Evolutionary conservation across 345 rosid genomes (phyloP).

Genomic region (Gossypium bickii): DNA sequence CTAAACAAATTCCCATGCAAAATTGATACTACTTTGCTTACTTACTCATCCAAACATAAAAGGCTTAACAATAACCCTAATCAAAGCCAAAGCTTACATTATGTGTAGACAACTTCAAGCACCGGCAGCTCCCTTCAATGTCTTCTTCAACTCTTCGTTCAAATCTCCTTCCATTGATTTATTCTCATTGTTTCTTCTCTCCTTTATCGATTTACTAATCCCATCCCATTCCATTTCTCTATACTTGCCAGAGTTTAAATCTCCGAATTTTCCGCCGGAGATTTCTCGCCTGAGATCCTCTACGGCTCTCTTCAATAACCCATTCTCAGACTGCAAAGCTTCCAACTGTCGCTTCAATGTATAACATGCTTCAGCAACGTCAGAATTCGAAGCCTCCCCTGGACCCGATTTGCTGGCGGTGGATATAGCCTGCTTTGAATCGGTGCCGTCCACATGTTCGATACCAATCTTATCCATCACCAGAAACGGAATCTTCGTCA

Average conservation of each 20-base stretch:
- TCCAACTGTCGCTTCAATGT: conserved; percentile 60
- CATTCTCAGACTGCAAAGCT: conserved; percentile 61
- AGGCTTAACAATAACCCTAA: neutral
- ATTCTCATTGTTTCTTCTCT: conserved; percentile 49
- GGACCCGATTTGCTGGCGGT: conserved; percentile 11
- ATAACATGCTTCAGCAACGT: conserved; percentile 48
- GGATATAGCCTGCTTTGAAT: conserved; percentile 20
- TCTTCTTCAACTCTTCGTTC: conserved; percentile 56
- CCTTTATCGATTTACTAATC: conserved; percentile 28
- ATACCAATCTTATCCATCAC: conserved; percentile 88
- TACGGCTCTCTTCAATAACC: conserved; percentile 52
- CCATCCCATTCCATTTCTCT: conserved; percentile 43
- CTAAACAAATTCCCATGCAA: neutral
- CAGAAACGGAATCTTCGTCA: conserved; percentile 61
- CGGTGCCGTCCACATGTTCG: conserved; percentile 56
- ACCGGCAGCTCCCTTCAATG: conserved; percentile 31
- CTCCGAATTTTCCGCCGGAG: conserved; percentile 22
- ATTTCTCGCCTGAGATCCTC: conserved; percentile 71
- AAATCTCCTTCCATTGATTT: conserved; percentile 44
- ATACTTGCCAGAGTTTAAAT: conserved; percentile 36
- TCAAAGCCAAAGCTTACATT: neutral
- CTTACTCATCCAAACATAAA: neutral
- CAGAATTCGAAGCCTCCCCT: conserved; percentile 24
- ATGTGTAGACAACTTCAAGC: conserved; percentile 27
- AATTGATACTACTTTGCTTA: neutral